Conservation (phyloP, 352 stramenopile species). For the Achlya hypogyna region DNA sequence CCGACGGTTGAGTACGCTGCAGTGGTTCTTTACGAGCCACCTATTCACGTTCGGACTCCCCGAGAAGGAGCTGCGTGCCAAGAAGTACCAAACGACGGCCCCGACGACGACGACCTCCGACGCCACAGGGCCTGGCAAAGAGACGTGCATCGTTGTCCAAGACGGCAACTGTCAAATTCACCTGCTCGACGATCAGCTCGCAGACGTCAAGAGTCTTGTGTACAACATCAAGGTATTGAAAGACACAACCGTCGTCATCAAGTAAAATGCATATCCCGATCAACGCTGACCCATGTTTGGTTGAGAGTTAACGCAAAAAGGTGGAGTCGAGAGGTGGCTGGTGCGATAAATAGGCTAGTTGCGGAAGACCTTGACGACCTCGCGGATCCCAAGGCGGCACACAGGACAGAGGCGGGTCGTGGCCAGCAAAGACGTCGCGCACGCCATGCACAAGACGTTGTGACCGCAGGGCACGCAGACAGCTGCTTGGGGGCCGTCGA, state of each 20-base stretch:
- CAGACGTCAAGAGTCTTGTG: slow-evolving; percentile 10
- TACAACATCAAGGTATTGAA: slow-evolving; percentile 19
- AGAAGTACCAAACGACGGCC: not conserved
- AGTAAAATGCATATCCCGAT: too few relatives aligned
- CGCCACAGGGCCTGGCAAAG: not conserved
- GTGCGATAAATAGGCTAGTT: slow-evolving; percentile 13
- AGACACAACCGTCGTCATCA: not conserved
- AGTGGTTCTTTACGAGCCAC: slow-evolving; percentile 9
- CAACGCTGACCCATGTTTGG: too few relatives aligned
- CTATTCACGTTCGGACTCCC: slow-evolving; percentile 1
- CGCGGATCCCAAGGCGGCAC: slow-evolving; percentile 55
- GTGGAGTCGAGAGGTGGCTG: not conserved
- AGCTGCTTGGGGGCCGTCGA: slow-evolving; percentile 59
- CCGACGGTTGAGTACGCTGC: slow-evolving; percentile 5
- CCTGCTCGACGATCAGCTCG: slow-evolving; percentile 15
- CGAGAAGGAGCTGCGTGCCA: not conserved
- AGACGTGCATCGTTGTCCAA: slow-evolving; percentile 6
- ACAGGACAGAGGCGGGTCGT: slow-evolving; percentile 62
- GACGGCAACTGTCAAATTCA: slow-evolving; percentile 6
- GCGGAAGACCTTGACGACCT: slow-evolving; percentile 67
- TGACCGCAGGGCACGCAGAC: slow-evolving; percentile 79
- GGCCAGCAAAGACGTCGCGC: slow-evolving; percentile 50
- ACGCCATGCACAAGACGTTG: slow-evolving; percentile 77
- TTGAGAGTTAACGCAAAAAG: too few relatives aligned
- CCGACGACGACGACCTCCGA: not conserved